A percentile compares a stretch with the other conserved stretches of the same genome.
Conservation (phyloP, 208 protist species). For the Strigomonas culicis region DNA sequence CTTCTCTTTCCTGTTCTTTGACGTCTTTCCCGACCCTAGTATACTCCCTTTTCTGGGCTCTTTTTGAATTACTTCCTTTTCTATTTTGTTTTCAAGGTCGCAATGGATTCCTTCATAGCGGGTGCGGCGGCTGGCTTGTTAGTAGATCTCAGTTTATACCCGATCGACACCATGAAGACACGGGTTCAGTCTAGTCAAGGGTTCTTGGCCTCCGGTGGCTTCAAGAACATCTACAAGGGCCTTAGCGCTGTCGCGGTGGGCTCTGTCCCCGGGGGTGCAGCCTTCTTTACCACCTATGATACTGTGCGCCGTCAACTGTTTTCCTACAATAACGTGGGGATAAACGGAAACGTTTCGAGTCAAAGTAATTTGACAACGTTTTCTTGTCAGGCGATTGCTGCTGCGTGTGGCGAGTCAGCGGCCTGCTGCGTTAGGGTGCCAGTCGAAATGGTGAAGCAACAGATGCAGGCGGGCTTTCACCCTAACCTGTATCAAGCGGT, state of each 20-base stretch:
- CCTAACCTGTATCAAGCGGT: constrained; percentile 26
- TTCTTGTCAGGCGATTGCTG: constrained; percentile 50
- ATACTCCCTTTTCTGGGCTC: background rate
- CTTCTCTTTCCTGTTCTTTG: background rate
- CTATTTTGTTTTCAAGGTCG: background rate
- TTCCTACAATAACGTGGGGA: background rate
- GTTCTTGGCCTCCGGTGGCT: constrained; percentile 78
- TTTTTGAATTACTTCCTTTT: background rate
- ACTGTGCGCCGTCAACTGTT: constrained; percentile 20
- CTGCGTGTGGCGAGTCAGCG: constrained; percentile 71
- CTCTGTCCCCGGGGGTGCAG: constrained; percentile 85
- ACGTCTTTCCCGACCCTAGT: background rate
- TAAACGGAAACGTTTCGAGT: background rate
- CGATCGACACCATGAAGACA: constrained; percentile 93
- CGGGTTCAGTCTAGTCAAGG: constrained; percentile 81
- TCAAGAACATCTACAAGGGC: constrained; percentile 82
- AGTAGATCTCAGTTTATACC: constrained; percentile 89
- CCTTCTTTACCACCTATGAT: constrained; percentile 90
- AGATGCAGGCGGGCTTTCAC: constrained; percentile 80
- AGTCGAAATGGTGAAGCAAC: constrained; percentile 91
- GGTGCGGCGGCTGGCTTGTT: constrained; percentile 82
- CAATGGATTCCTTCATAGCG: constrained; percentile 76
- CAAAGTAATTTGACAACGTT: constrained; percentile 1
- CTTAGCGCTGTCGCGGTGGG: constrained; percentile 78
- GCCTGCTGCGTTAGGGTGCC: constrained; percentile 89